Evolutionary conservation across 2,329 filamentous ascomycete genomes (phyloP), one percentile per base, ranked within the genome.

Genomic region (Ceratocystis destructans): DNA sequence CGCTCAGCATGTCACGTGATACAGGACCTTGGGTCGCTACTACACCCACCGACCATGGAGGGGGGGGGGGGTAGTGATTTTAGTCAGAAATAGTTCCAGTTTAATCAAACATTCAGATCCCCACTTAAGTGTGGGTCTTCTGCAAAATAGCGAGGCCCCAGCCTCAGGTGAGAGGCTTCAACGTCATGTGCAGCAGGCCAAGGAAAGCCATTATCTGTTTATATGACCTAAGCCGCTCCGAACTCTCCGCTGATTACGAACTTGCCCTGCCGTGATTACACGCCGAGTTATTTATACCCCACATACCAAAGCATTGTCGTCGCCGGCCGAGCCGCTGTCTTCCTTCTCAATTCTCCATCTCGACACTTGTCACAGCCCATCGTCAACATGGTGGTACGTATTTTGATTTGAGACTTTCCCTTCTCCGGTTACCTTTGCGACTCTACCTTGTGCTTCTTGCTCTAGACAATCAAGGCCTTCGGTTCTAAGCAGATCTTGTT

Each of bases 371-470:
- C 64, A 33, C 53, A n/a, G 17, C 22, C 53, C 50, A 55, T 61
- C 53, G 68, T 67, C 62, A 74, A 67, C 67, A 75, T 75, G 74
- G 73, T 75, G 71, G 73, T 75, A 74, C 61, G 74, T 73, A 61
- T 41, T 41, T 41, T 41, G 37, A 41, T 41, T 41, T 41, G 37
- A 41, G 37, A 41, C 37, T 41, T 41, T 62, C 64, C 28, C 44
- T 62, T 2, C 12, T 17, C 48, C 46, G 62, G 45, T 67, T 57
- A 28, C 28, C 22, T 53, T 53, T 28, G 22, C 48, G 28, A 1
- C 17, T 37, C 55, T 37, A n/a, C 28, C 22, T 31, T 31, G 25
- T 59, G 28, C 28, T 59, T 59, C 17, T 31, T 59, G 28, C 55
- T 31, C 17, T 20, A 31, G 55, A 59, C 7, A 59, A 31, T 59